These are phyloP conservation scores for Solanum aculeatissimum DNA, from an alignment of 305 asterid genomes.

Conservation along the genomic window DNA sequence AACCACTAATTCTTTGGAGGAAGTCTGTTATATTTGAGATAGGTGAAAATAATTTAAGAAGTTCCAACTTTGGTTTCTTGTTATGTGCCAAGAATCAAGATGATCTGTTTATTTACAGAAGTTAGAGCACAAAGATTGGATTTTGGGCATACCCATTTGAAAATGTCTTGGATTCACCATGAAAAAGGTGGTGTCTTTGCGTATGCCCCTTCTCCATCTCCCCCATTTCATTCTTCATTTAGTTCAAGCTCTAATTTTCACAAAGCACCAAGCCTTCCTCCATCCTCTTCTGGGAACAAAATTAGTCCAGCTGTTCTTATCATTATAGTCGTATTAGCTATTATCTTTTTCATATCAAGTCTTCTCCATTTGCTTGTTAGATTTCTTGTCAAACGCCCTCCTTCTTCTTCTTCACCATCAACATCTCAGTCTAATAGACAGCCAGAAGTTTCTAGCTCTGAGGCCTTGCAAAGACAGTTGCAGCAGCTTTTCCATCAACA, in stretches of 20 bases:
- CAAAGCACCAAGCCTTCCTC: constrained; percentile 31
- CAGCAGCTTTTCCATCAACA: constrained; percentile 54
- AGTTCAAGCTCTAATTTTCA: constrained; percentile 22
- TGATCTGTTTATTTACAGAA: constrained; percentile 20
- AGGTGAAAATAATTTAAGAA: background rate
- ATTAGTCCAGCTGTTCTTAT: constrained; percentile 35
- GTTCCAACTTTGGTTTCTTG: constrained; percentile 4
- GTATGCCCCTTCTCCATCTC: constrained; percentile 24
- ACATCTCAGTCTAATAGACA: constrained; percentile 22
- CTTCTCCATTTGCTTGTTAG: constrained; percentile 67
- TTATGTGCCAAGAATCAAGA: background rate
- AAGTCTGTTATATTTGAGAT: background rate
- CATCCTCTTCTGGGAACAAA: constrained; percentile 40
- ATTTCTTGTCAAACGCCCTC: constrained; percentile 36
- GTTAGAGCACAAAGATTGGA: constrained; percentile 14
- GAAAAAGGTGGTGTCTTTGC: constrained; percentile 21
- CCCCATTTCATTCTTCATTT: constrained; percentile 19
- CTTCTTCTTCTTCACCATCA: constrained; percentile 10
- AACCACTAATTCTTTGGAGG: background rate
- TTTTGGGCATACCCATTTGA: constrained; percentile 24
- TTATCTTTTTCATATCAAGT: constrained; percentile 61
- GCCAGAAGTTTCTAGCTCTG: constrained; percentile 29
- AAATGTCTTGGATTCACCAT: constrained; percentile 26
- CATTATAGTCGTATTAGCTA: constrained; percentile 31
- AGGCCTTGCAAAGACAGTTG: constrained; percentile 53